These are phyloP conservation scores for Toxoplasma gondii DNA, from an alignment of 169 alveolate species.

Conservation along the genomic window DNA sequence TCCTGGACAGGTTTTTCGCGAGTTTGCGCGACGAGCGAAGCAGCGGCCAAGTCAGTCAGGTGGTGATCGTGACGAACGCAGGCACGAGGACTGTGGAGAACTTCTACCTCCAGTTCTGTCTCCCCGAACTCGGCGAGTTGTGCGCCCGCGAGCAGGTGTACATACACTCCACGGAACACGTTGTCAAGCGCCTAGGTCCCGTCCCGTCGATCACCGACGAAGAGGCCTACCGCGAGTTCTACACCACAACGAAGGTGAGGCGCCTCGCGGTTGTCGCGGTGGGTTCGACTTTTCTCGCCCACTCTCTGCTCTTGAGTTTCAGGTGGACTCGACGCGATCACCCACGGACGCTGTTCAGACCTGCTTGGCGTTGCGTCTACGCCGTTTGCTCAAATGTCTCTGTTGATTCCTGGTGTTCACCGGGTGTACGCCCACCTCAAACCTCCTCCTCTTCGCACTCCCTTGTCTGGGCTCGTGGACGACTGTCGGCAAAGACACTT, in stretches of 20 bases:
- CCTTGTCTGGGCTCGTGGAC: too few relatives aligned
- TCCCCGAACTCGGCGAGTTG: constrained; percentile 73
- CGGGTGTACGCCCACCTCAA: too few relatives aligned
- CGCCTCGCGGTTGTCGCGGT: too few relatives aligned
- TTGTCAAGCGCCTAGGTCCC: constrained; percentile 68
- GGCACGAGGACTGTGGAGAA: constrained; percentile 72
- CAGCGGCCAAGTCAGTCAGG: constrained; percentile 31
- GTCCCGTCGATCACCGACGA: constrained; percentile 72
- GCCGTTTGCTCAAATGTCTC: too few relatives aligned
- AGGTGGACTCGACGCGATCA: too few relatives aligned
- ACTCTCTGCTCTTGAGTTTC: background rate
- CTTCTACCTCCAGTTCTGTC: constrained; percentile 69
- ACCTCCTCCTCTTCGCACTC: too few relatives aligned
- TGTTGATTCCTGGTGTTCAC: too few relatives aligned
- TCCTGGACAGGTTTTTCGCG: constrained; percentile 61
- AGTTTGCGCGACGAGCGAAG: constrained; percentile 33
- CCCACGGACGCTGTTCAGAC: too few relatives aligned
- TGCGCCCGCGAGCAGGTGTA: constrained; percentile 57
- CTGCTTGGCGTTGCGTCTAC: too few relatives aligned
- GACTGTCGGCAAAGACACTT: too few relatives aligned
- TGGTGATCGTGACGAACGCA: constrained; percentile 74
- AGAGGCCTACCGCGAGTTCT: constrained; percentile 73
- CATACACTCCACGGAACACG: constrained; percentile 72
- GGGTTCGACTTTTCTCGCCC: too few relatives aligned
- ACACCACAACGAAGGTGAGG: constrained; percentile 70